Percentiles rank a stretch among this genome's conserved stretches.
phyloP scores from a whole-genome alignment of 306 rosid species.

The Astragalus membranaceus region DNA sequence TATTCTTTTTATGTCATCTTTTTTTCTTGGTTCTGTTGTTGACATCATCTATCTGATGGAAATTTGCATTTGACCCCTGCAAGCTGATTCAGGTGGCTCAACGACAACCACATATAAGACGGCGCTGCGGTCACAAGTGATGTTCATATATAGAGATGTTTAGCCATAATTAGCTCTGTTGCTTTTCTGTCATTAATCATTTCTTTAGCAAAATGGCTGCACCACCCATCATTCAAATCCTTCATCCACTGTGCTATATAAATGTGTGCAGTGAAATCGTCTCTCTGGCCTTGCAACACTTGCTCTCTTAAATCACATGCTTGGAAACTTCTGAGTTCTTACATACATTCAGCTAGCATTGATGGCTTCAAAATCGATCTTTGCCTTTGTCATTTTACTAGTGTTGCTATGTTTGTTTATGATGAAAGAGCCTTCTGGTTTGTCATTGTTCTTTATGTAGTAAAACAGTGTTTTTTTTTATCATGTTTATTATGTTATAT shows the following conservation, averaged over 20 bases:
- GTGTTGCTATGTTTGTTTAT: constrained; percentile 28
- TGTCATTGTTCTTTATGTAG: neutral
- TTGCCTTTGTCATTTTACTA: constrained; percentile 15
- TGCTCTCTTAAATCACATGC: neutral
- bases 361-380: constrained; percentile 41
- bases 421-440: constrained; percentile 33
- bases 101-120: constrained; percentile 25
- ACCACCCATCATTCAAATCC: constrained; percentile 36
- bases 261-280: constrained; percentile 1
- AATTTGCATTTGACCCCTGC: neutral
- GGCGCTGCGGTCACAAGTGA: constrained; percentile 46
- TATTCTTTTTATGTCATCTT: neutral
- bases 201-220: constrained; percentile 54
- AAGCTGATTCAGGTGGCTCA: constrained; percentile 37
- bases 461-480: neutral
- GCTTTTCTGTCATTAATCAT: constrained; percentile 22
- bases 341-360: neutral
- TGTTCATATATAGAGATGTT: neutral
- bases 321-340: neutral
- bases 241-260: constrained; percentile 28
- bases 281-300: too few relatives aligned
- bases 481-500: neutral
- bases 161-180: neutral
- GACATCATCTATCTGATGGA: neutral
- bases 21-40: neutral